Conservation (phyloP, 148 eudicot species). For the Suaeda aralocaspica region DNA sequence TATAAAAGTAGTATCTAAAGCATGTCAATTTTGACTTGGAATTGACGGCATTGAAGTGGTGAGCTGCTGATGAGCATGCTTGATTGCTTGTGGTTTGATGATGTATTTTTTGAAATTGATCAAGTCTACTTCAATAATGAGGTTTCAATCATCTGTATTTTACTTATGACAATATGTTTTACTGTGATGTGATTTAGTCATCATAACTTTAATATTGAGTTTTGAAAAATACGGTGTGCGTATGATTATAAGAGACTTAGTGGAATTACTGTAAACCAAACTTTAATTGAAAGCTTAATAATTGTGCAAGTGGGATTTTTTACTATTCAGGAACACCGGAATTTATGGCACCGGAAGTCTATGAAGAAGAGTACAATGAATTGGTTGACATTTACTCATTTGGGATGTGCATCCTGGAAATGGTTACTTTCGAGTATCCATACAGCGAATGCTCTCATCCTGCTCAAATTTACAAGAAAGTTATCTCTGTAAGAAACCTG, state of each 20-base stretch:
- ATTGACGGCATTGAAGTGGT: neutral
- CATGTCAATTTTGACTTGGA: neutral
- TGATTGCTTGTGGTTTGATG: neutral
- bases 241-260: neutral
- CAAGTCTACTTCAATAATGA: neutral
- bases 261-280: neutral
- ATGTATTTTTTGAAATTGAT: neutral
- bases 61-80: neutral
- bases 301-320: constrained; percentile 2
- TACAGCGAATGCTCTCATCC: constrained; percentile 81
- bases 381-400: constrained; percentile 80
- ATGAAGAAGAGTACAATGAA: constrained; percentile 79
- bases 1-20: too few relatives aligned
- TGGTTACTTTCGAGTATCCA: constrained; percentile 78
- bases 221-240: neutral
- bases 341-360: constrained; percentile 91
- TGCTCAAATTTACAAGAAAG: constrained; percentile 86
- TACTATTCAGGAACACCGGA: constrained; percentile 66
- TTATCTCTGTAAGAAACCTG: constrained; percentile 58
- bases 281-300: constrained; percentile 1
- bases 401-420: constrained; percentile 85
- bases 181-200: neutral
- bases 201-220: neutral
- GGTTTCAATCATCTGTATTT: neutral
- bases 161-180: neutral